Conservation (phyloP, 2,329 filamentous ascomycete genomes). For the Venturia carpophila region DNA sequence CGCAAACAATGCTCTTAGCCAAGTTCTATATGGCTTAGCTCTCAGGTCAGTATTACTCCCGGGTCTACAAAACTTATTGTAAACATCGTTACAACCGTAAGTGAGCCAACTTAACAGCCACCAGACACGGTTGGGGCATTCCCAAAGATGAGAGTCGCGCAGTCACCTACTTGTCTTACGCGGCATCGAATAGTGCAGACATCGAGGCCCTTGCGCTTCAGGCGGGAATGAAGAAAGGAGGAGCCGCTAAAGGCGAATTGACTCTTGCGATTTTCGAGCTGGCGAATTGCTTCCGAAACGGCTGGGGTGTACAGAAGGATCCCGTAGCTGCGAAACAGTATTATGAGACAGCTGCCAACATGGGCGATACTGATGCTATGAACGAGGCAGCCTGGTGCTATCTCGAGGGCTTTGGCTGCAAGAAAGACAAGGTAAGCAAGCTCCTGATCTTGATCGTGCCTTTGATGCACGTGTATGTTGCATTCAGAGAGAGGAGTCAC, state of each 20-base stretch:
- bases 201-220: constrained; percentile 79
- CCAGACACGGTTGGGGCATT: constrained; percentile 89
- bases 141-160: constrained; percentile 62
- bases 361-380: constrained; percentile 96
- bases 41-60: constrained; percentile 8
- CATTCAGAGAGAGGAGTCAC: background rate
- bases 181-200: constrained; percentile 80
- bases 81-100: background rate
- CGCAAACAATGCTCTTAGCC: constrained; percentile 84
- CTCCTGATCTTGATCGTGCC: constrained; percentile 3
- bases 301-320: constrained; percentile 86
- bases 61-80: constrained; percentile 14
- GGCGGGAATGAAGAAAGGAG: constrained; percentile 85
- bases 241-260: constrained; percentile 89
- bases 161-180: constrained; percentile 76
- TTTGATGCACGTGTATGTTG: background rate
- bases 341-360: constrained; percentile 93
- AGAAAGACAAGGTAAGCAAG: constrained; percentile 87
- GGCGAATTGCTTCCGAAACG: constrained; percentile 84
- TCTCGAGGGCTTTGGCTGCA: constrained; percentile 90
- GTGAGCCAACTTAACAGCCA: background rate
- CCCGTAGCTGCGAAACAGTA: constrained; percentile 80
- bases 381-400: constrained; percentile 96
- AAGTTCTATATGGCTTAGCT: constrained; percentile 91
- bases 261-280: constrained; percentile 95